Base-by-base conservation (phyloP, 164 flowering plant genomes). In the Cinnamomum micranthum region DNA sequence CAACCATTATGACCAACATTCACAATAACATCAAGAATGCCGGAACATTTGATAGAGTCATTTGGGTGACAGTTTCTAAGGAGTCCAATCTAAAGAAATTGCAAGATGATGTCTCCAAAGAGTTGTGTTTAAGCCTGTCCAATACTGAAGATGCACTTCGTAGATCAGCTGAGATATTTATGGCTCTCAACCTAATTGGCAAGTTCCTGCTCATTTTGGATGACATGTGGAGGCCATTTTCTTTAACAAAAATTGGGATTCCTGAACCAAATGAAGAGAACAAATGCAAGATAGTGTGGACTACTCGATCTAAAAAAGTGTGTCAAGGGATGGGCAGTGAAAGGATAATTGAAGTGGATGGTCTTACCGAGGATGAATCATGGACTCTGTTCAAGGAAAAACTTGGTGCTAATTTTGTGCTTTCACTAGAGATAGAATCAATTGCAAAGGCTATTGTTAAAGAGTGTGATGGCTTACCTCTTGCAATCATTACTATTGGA, bases 1-100 rank as follows among this genome's bases (percentile, higher is more conserved):
- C 78, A 19, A 76, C 78, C 35, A 59, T 75, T 6, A 47, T 75
- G 69, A 75, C n/a, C 23, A 41, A 75, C 50, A 50, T 75, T 60
- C 59, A 69, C 69, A 70, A 75, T 60, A 58, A 2, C 14, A 28
- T 75, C 13, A 67, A 25, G 17, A 64, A 66, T 51, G 15, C 22
- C 14, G 35, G 35, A 31, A 31, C 35, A 31, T 31, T 31, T 31
- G 35, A 31, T 31, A 31, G 35, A 31, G 35, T 31, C 35, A 31
- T 31, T 31, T 31, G 35, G 35, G 35, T 31, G 35, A 31, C 35
- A 6, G 35, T 31, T 31, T 31, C 35, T 31, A 31, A 31, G 6
- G 35, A 31, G 35, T 31, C 6, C 1, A 31, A 31, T 31, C 35
- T 31, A 31, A 31, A 31, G 35, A 31, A 31, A 4, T 31, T 31